Conservation (phyloP, 345 rosid species). For the Lenwebbia sp. region DNA sequence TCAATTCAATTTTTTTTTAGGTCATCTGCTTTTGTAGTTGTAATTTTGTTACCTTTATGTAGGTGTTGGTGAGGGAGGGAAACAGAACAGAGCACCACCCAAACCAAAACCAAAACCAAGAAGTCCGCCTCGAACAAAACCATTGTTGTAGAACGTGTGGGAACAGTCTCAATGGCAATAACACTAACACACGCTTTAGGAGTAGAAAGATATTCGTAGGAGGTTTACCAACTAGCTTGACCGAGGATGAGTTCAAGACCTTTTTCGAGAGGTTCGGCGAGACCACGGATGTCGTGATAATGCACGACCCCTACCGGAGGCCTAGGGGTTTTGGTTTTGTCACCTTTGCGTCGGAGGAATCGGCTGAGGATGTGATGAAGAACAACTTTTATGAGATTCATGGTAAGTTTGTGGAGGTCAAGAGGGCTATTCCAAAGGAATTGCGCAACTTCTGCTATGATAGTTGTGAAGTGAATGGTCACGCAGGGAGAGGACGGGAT, state of each 20-base stretch:
- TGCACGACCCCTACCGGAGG: constrained; percentile 62
- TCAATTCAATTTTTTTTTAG: no score
- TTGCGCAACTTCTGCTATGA: neutral
- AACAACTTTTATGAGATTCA: constrained; percentile 52
- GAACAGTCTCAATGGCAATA: neutral
- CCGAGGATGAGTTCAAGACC: constrained; percentile 56
- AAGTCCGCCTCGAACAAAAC: neutral
- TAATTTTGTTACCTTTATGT: neutral
- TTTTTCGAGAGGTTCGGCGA: constrained; percentile 71
- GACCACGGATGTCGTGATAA: constrained; percentile 71
- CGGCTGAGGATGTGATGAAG: constrained; percentile 55
- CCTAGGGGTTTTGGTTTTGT: constrained; percentile 91
- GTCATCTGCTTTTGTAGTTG: no score
- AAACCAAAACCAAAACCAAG: neutral
- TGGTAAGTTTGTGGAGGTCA: constrained; percentile 64
- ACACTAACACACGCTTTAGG: neutral
- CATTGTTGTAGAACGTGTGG: neutral
- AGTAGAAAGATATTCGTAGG: constrained; percentile 73
- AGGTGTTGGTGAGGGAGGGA: neutral
- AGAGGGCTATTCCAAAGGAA: constrained; percentile 83
- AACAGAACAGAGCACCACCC: neutral
- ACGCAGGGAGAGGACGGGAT: neutral
- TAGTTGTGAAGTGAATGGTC: neutral
- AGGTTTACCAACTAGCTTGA: constrained; percentile 54
- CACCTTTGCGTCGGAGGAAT: constrained; percentile 59